Conservation (phyloP, 2,329 filamentous ascomycete genomes). For the Aspergillus sp. region DNA sequence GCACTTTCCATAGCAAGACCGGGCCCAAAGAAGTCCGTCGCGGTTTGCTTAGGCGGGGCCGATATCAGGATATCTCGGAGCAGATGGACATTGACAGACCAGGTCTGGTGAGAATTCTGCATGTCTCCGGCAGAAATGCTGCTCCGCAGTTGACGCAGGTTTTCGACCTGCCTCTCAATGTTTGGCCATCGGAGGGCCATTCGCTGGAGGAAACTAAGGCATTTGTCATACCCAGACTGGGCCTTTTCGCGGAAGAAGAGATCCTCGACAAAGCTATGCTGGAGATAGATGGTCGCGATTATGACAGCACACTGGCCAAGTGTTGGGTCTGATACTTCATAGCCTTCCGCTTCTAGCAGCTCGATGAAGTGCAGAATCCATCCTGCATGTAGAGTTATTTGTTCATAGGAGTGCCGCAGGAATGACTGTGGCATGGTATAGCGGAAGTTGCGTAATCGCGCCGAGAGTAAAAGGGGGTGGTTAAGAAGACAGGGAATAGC, state of each 20-base stretch:
- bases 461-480: conserved; percentile 50
- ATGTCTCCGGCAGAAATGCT: conserved; percentile 8
- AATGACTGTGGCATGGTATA: conserved; percentile 52
- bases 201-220: conserved; percentile 36
- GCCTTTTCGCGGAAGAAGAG: conserved; percentile 34
- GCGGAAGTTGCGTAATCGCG: conserved; percentile 49
- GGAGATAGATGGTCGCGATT: conserved; percentile 51
- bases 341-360: conserved; percentile 39
- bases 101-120: conserved; percentile 5
- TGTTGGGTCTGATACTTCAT: conserved; percentile 45
- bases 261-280: conserved; percentile 49
- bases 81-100: conserved; percentile 15
- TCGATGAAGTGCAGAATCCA: conserved; percentile 53
- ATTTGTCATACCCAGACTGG: conserved; percentile 40
- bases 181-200: conserved; percentile 41
- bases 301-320: conserved; percentile 48
- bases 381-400: conserved; percentile 46
- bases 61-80: conserved; percentile 4
- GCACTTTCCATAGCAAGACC: conserved; percentile 1
- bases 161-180: conserved; percentile 9
- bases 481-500: conserved; percentile 51
- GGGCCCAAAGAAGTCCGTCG: background rate
- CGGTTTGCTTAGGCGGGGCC: background rate
- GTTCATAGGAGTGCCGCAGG: conserved; percentile 50
- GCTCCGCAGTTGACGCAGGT: background rate